These are phyloP conservation scores for Nephelium lappaceum DNA, from an alignment of 345 rosid species.

Conservation along the genomic window DNA sequence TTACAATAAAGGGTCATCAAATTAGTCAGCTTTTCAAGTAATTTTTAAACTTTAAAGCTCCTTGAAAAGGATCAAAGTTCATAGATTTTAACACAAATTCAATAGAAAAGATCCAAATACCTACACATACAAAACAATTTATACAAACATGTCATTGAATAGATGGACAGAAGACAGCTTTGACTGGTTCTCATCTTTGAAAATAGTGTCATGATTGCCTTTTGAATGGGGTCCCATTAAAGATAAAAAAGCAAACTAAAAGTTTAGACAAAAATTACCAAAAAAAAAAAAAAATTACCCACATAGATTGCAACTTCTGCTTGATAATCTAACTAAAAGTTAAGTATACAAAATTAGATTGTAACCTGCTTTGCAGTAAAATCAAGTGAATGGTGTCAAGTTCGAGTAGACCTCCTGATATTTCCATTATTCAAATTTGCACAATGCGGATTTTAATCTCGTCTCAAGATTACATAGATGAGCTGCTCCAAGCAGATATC, in stretches of 20 bases:
- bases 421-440: not conserved
- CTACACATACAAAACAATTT: not conserved
- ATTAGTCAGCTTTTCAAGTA: too few relatives aligned
- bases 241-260: not conserved
- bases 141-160: not conserved
- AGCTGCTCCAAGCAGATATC: not conserved
- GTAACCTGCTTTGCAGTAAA: not conserved
- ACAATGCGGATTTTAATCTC: not conserved
- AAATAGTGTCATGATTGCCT: constrained; percentile 9
- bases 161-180: not conserved
- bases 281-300: not conserved
- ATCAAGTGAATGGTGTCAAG: not conserved
- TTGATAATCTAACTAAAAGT: too few relatives aligned
- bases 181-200: constrained; percentile 30
- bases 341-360: too few relatives aligned
- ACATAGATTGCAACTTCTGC: not conserved
- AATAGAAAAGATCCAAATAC: not conserved
- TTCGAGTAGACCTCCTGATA: too few relatives aligned
- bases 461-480: too few relatives aligned
- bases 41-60: not conserved
- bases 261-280: not conserved
- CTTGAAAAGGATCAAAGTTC: not conserved
- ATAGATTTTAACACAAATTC: not conserved
- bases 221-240: constrained; percentile 16
- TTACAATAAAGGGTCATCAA: too few relatives aligned